Base-by-base conservation (phyloP, 2,329 filamentous ascomycete species). In the Fusarium euwallaceae region DNA sequence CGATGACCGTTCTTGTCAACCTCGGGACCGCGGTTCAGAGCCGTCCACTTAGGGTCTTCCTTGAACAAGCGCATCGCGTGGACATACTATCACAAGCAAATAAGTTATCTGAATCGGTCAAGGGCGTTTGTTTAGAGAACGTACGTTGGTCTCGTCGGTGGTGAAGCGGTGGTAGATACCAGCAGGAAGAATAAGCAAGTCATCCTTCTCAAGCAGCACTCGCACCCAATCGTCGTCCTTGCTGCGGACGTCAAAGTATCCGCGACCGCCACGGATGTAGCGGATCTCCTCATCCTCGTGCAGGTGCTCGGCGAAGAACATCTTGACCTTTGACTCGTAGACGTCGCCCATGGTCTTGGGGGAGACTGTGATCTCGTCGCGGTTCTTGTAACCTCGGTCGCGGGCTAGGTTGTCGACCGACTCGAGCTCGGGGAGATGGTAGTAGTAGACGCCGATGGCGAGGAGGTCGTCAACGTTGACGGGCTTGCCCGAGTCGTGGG, bases 211-310 rank as follows among this genome's bases (percentile, higher is more conserved):
- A 67, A 99, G 86, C 79, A 88, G 86, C 71, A 99, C 95, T 69
- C 97, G 88, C 68, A 99, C 91, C 97, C 97, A 99, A 75, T 93
- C 91, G 80, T 98, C 96, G 22, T 89, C 90, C 82, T 93, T 87
- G 80, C 91, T 92, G 59, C 97, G 88, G 4, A 99, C 95, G 84
- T 99, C 97, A 81, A 99, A 99, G 83, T 93, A 99, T 0, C 97
- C 97, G 65, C 90, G 89, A 0, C 97, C 97, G 71, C 93, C 95
- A 36, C 95, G 88, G 76, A 99, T 95, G 80, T 98, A 99, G 58
- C 97, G 89, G 76, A 99, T 99, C 88, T 99, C 97, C 86, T 99
- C 97, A 78, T 99, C 97, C 86, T 99, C 97, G 82, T 99, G 97
- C 79, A 99, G 84, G 83, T 99, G 97, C 88, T 99, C 97, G 78